Evolutionary conservation across 768 basidiomycete species (phyloP).

Genomic region (Leccinum pellstonianum): DNA sequence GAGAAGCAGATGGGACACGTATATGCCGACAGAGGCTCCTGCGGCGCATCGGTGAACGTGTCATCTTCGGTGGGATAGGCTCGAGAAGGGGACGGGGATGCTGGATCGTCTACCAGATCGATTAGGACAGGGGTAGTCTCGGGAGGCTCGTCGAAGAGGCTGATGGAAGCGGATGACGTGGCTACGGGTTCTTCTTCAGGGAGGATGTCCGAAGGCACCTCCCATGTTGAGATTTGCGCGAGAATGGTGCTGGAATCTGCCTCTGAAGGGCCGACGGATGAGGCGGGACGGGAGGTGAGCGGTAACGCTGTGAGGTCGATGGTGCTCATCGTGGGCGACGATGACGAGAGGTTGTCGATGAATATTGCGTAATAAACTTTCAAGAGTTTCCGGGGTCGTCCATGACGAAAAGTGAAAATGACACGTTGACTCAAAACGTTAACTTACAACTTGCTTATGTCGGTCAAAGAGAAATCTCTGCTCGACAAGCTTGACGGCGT

Average conservation of each 20-base stretch:
- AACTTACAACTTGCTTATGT: neutral
- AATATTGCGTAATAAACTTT: slow-evolving; percentile 22
- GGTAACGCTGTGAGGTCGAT: slow-evolving; percentile 12
- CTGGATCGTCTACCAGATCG: neutral
- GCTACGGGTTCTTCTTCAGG: neutral
- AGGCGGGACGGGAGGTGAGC: neutral
- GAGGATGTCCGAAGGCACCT: slow-evolving; percentile 15
- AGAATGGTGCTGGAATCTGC: neutral
- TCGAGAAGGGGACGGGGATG: neutral
- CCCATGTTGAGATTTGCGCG: slow-evolving; percentile 24
- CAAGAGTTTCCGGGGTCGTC: slow-evolving; percentile 16
- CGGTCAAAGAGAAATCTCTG: slow-evolving; percentile 32
- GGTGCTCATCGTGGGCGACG: slow-evolving; percentile 24
- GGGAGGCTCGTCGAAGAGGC: slow-evolving; percentile 3
- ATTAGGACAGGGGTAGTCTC: neutral
- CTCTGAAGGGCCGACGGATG: neutral
- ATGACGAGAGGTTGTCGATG: neutral
- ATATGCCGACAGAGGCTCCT: slow-evolving; percentile 53
- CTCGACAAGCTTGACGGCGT: slow-evolving; percentile 64
- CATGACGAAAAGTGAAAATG: neutral
- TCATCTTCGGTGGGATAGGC: neutral
- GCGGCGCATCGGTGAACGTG: neutral
- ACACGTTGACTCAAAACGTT: slow-evolving; percentile 12
- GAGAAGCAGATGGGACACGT: slow-evolving; percentile 81
- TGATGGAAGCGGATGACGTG: neutral